Percentiles rank a stretch among this genome's conserved stretches.
phyloP scores from a whole-genome alignment of 495 filamentous ascomycete genomes.

The Friedmanniomyces endolithicus region DNA sequence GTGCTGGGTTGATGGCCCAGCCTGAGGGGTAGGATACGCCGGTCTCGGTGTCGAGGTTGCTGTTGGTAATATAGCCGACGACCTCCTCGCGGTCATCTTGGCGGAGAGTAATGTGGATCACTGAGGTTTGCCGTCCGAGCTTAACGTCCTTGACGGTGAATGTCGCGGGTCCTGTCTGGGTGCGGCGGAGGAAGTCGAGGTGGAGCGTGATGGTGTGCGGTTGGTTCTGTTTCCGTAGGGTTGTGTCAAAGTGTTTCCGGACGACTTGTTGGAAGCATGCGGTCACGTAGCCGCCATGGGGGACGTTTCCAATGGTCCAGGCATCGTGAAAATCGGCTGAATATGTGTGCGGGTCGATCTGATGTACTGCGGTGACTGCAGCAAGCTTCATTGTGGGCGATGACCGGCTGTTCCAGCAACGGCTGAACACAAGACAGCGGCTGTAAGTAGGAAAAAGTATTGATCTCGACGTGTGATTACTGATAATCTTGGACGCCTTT shows the following conservation, averaged over 20 bases:
- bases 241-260: constrained; percentile 49
- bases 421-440: too few relatives aligned
- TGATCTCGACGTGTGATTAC: too few relatives aligned
- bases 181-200: constrained; percentile 60
- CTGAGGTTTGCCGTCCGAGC: constrained; percentile 54
- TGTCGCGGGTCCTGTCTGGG: constrained; percentile 46
- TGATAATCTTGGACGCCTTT: too few relatives aligned
- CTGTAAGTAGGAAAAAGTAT: too few relatives aligned
- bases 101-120: constrained; percentile 54
- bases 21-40: constrained; percentile 46
- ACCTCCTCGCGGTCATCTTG: constrained; percentile 48
- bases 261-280: constrained; percentile 50
- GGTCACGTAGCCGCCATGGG: constrained; percentile 71
- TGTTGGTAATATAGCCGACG: constrained; percentile 56
- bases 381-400: constrained; percentile 32
- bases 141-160: constrained; percentile 62
- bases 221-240: constrained; percentile 48
- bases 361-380: constrained; percentile 44
- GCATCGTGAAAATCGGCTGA: constrained; percentile 42
- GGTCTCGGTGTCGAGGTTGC: constrained; percentile 43
- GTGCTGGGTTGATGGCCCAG: constrained; percentile 38
- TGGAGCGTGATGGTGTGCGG: constrained; percentile 54
- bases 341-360: constrained; percentile 51
- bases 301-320: constrained; percentile 69
- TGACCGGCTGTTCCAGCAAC: too few relatives aligned